phyloP scores from a whole-genome alignment of 1,284 basidiomycete genomes.

The Cystobasidiaceae sp. region DNA sequence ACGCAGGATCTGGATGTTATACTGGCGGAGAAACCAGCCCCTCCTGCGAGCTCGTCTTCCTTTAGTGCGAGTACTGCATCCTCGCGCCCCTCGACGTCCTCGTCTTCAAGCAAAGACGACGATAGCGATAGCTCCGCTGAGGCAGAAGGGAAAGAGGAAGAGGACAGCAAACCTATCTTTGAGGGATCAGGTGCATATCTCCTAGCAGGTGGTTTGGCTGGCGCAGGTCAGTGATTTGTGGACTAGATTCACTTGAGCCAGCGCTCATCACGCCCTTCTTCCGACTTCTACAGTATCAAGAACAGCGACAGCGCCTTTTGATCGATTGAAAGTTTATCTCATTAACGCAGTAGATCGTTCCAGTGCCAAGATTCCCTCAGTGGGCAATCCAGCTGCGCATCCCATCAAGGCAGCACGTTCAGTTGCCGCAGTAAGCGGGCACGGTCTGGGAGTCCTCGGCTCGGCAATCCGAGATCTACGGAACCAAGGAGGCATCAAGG shows the following conservation, averaged over 20 bases:
- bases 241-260: not conserved
- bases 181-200: constrained; percentile 74
- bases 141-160: constrained; percentile 61
- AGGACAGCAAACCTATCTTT: constrained; percentile 41
- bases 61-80: not conserved
- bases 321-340: constrained; percentile 92
- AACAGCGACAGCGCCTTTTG: constrained; percentile 94
- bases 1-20: constrained; percentile 39
- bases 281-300: constrained; percentile 79
- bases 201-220: constrained; percentile 87
- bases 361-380: constrained; percentile 36
- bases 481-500: constrained; percentile 74
- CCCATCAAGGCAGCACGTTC: constrained; percentile 35
- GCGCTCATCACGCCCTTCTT: not conserved
- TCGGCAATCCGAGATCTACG: constrained; percentile 74
- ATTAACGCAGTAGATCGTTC: constrained; percentile 61
- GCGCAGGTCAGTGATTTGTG: constrained; percentile 62
- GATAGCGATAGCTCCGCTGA: constrained; percentile 36
- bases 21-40: constrained; percentile 17
- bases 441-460: constrained; percentile 64
- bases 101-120: not conserved
- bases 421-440: constrained; percentile 34
- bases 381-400: constrained; percentile 8
- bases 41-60: not conserved
- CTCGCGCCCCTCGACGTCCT: not conserved